These are phyloP conservation scores for Pseudozyma thailandica DNA, from an alignment of 1,284 basidiomycete genomes.

Conservation along the genomic window DNA sequence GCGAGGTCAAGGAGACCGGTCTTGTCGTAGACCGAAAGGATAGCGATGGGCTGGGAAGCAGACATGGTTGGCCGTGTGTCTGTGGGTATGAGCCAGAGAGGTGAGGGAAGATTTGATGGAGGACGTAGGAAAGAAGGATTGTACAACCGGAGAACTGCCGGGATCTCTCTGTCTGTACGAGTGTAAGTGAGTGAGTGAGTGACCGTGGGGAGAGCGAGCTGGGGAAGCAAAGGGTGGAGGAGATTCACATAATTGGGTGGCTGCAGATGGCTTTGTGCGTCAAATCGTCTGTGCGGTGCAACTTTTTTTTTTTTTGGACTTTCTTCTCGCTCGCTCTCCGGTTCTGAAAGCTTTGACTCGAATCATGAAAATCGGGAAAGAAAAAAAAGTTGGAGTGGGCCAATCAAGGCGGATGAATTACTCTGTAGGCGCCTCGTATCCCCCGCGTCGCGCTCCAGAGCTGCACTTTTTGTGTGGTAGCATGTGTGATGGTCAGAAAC, in stretches of 20 bases:
- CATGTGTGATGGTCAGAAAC: no score
- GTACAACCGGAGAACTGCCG: conserved; percentile 1
- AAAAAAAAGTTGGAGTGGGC: conserved; percentile 20
- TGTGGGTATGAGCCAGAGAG: conserved; percentile 10
- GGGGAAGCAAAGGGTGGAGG: conserved; percentile 3
- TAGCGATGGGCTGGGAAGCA: conserved; percentile 71
- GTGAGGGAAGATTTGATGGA: conserved; percentile 1
- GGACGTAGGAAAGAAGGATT: conserved; percentile 10
- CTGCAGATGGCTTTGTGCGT: conserved; percentile 2
- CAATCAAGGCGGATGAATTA: conserved; percentile 21
- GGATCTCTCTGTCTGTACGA: not conserved
- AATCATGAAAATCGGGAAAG: not conserved
- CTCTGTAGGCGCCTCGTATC: conserved; percentile 5
- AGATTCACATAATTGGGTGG: no score
- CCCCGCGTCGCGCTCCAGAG: conserved; percentile 7
- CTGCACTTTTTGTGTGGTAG: not conserved
- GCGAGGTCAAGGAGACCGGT: conserved; percentile 89
- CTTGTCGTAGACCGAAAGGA: conserved; percentile 98
- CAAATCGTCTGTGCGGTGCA: conserved; percentile 9
- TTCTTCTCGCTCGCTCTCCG: conserved; percentile 28
- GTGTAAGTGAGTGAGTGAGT: no score
- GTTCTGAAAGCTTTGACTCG: not conserved
- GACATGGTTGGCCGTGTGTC: conserved; percentile 26
- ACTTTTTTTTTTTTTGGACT: conserved; percentile 12
- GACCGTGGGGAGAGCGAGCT: not conserved